phyloP scores from a whole-genome alignment of 768 basidiomycete species.

The Serendipita sp. region DNA sequence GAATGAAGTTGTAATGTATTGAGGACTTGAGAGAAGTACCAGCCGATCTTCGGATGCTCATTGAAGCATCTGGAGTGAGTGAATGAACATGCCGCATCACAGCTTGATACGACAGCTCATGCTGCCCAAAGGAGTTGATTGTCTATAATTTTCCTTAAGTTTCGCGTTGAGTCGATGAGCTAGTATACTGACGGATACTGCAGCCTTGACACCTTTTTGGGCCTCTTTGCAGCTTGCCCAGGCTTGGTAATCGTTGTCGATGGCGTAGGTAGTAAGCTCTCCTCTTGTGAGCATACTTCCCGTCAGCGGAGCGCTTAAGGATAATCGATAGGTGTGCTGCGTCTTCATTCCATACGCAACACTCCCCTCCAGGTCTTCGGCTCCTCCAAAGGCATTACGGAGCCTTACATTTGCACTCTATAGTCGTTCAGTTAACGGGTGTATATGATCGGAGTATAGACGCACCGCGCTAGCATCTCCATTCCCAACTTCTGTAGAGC shows the following conservation, averaged over 20 bases:
- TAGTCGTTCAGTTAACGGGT: constrained; percentile 8
- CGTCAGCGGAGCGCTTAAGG: constrained; percentile 46
- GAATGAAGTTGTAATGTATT: constrained; percentile 56
- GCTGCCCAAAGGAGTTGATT: constrained; percentile 21
- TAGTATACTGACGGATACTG: constrained; percentile 49
- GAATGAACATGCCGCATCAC: constrained; percentile 59
- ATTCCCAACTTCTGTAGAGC: constrained; percentile 82
- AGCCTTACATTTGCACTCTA: constrained; percentile 69
- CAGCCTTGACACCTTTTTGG: constrained; percentile 46
- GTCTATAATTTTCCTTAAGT: background rate
- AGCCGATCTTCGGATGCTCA: constrained; percentile 75
- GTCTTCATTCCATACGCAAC: constrained; percentile 79
- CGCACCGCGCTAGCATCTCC: constrained; percentile 85
- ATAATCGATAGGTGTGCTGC: constrained; percentile 60
- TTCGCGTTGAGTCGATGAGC: background rate
- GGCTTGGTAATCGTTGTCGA: constrained; percentile 64
- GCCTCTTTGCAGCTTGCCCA: constrained; percentile 60
- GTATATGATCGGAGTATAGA: constrained; percentile 11
- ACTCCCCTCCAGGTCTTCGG: constrained; percentile 73
- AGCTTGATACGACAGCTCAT: constrained; percentile 77
- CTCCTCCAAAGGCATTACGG: constrained; percentile 82
- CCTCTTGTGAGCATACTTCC: constrained; percentile 46
- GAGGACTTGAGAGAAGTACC: constrained; percentile 71
- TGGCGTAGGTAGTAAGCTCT: constrained; percentile 52
- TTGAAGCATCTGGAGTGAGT: constrained; percentile 59